These are phyloP conservation scores for Lolium multiflorum DNA, from an alignment of 176 grass and related monocot genomes.

Conservation along the genomic window DNA sequence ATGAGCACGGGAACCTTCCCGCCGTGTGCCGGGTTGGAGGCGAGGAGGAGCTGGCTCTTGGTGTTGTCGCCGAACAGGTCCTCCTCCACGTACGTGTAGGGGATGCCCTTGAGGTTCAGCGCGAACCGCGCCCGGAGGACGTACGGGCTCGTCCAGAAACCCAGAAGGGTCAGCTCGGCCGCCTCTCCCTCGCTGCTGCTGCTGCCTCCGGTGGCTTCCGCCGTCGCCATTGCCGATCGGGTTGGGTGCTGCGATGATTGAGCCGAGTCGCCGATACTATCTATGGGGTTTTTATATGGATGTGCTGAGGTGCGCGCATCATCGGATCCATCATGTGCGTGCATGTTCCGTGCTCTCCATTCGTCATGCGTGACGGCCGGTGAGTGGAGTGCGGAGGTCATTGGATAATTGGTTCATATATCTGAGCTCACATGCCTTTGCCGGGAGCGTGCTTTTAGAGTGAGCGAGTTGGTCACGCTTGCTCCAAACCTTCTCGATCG, in stretches of 20 bases:
- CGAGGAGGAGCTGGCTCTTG: constrained; percentile 25
- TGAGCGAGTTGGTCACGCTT: background rate
- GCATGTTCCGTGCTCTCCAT: background rate
- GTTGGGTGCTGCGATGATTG: background rate
- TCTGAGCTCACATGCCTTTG: background rate
- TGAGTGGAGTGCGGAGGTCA: background rate
- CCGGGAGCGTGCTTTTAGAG: background rate
- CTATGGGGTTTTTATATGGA: background rate
- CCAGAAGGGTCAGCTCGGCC: constrained; percentile 5
- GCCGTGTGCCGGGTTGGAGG: constrained; percentile 25
- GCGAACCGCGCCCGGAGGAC: constrained; percentile 23
- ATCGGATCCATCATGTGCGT: background rate
- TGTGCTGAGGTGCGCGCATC: background rate
- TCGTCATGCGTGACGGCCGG: constrained; percentile 13
- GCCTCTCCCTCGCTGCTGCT: background rate
- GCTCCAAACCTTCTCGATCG: too few relatives aligned
- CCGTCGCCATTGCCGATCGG: background rate
- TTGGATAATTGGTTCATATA: background rate
- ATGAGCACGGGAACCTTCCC: constrained; percentile 29
- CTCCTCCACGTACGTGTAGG: constrained; percentile 33
- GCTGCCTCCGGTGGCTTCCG: background rate
- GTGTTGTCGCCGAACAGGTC: constrained; percentile 14
- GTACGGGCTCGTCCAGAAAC: constrained; percentile 28
- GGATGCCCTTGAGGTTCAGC: constrained; percentile 29
- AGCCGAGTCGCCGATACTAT: background rate